phyloP scores from a whole-genome alignment of 1,284 basidiomycete genomes.

The Boletellus dicymbophilus region DNA sequence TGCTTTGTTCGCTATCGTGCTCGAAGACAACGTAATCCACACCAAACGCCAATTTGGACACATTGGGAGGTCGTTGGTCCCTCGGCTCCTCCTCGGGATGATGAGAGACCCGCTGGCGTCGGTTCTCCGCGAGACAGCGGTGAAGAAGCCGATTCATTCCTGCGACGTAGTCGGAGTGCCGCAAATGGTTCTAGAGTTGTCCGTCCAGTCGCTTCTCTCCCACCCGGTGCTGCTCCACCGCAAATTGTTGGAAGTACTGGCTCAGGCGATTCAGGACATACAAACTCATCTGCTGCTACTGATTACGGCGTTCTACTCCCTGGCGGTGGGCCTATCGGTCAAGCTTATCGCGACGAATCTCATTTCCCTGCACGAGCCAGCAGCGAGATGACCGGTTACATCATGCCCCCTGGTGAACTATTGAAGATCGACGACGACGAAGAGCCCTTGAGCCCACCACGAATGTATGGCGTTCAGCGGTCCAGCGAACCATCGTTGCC shows the following conservation, averaged over 20 bases:
- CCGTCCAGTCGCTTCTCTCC: conserved; percentile 31
- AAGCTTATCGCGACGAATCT: conserved; percentile 30
- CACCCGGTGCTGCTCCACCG: conserved; percentile 31
- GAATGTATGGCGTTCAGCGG: conserved; percentile 29
- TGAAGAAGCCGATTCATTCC: conserved; percentile 65
- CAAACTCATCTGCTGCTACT: conserved; percentile 28
- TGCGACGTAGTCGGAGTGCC: conserved; percentile 39
- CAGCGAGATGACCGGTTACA: conserved; percentile 30
- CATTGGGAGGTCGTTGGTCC: conserved; percentile 52
- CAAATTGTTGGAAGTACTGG: conserved; percentile 31
- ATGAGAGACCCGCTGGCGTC: conserved; percentile 50
- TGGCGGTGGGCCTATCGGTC: conserved; percentile 33
- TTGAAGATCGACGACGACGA: conserved; percentile 33
- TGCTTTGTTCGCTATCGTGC: conserved; percentile 52
- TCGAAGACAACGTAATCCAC: conserved; percentile 36
- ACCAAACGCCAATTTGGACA: conserved; percentile 49
- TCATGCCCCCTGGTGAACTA: conserved; percentile 31
- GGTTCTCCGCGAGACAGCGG: conserved; percentile 66
- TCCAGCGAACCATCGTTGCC: conserved; percentile 26
- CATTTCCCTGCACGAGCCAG: conserved; percentile 26
- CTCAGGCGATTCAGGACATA: conserved; percentile 25
- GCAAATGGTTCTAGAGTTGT: conserved; percentile 19
- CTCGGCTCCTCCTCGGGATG: conserved; percentile 20
- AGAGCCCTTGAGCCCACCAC: conserved; percentile 20
- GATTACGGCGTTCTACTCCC: conserved; percentile 34